Conservation (phyloP, 108 stramenopile genomes). For the Mediolabrus comicus region DNA sequence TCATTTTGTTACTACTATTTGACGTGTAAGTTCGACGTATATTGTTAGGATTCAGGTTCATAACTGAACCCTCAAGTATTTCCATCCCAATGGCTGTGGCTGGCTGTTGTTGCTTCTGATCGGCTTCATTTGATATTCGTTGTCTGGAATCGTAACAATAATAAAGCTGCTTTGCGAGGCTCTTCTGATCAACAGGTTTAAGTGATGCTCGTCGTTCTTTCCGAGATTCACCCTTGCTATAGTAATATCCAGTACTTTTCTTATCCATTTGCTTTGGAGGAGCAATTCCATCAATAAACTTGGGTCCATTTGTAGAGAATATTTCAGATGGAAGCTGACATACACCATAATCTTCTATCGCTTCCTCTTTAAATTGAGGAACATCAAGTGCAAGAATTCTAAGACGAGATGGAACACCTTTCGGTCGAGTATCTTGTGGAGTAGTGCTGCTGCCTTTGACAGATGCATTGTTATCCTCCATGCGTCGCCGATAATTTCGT, state of each 20-base stretch:
- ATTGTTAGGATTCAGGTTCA: slow-evolving; percentile 71
- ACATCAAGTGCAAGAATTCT: slow-evolving; percentile 66
- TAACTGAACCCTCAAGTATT: slow-evolving; percentile 69
- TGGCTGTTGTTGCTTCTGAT: neutral
- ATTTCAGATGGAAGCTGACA: slow-evolving; percentile 32
- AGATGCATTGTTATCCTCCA: neutral
- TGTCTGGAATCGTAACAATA: slow-evolving; percentile 31
- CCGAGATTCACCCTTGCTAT: slow-evolving; percentile 3
- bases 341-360: slow-evolving; percentile 28
- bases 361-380: slow-evolving; percentile 57
- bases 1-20: slow-evolving; percentile 31
- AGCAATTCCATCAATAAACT: slow-evolving; percentile 55
- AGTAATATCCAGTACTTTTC: neutral
- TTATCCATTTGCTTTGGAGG: slow-evolving; percentile 48
- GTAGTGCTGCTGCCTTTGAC: neutral
- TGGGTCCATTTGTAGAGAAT: slow-evolving; percentile 6
- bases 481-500: neutral
- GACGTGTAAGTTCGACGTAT: slow-evolving; percentile 66
- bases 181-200: slow-evolving; percentile 65
- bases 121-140: neutral
- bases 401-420: slow-evolving; percentile 59
- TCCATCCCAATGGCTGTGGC: slow-evolving; percentile 63
- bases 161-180: slow-evolving; percentile 50
- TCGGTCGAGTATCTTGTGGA: slow-evolving; percentile 27
- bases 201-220: slow-evolving; percentile 18